Evolutionary conservation across 129 eudicot species (phyloP).

Genomic region (Flaveria bidentis): DNA sequence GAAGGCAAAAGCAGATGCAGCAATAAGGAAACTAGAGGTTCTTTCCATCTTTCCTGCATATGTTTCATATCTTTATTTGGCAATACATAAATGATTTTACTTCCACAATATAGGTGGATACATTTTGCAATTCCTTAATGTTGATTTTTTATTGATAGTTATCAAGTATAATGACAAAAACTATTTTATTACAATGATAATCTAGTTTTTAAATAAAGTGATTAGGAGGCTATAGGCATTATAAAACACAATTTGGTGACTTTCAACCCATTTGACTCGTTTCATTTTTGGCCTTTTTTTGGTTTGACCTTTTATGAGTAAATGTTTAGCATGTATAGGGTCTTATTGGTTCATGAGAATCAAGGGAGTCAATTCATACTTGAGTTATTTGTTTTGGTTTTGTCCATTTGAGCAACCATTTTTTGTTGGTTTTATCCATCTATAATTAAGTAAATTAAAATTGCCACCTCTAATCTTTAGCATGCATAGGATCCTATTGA

Average conservation of each 20-base stretch:
- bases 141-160: background rate
- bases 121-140: background rate
- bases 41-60: conserved; percentile 14
- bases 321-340: conserved; percentile 8
- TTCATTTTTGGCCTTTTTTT: background rate
- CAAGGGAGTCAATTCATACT: background rate
- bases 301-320: background rate
- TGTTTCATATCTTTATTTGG: background rate
- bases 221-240: background rate
- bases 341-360: conserved; percentile 5
- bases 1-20: conserved; percentile 95
- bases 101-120: background rate
- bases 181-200: background rate
- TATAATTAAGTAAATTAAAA: background rate
- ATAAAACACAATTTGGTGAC: background rate
- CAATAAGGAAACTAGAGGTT: conserved; percentile 82
- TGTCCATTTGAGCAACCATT: background rate
- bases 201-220: background rate
- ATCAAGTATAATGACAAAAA: background rate
- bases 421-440: background rate
- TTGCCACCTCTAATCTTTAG: background rate
- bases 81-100: background rate
- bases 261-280: background rate
- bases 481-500: conserved; percentile 11
- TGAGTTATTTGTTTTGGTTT: too few species aligned